These are phyloP conservation scores for Sarocladium kiliense DNA, from an alignment of 2,329 filamentous ascomycete genomes.

Conservation along the genomic window DNA sequence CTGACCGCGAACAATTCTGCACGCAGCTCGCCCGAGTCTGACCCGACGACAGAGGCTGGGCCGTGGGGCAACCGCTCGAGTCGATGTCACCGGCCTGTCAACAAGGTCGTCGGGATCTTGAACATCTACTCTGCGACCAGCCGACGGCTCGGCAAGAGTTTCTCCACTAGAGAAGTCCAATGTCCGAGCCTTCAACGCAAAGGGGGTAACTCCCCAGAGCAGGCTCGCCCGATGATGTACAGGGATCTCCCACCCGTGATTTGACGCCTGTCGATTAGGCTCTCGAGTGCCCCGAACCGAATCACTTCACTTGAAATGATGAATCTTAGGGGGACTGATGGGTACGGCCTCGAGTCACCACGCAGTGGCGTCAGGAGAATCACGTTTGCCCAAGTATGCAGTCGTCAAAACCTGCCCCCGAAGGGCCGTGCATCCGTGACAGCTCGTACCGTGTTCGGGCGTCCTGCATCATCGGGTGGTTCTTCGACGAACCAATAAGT, in stretches of 20 bases:
- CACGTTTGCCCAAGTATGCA: background rate
- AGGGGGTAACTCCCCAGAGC: background rate
- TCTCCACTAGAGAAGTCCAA: background rate
- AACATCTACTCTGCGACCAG: constrained; percentile 3
- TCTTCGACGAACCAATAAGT: too few species aligned
- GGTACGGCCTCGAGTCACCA: background rate
- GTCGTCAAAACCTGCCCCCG: background rate
- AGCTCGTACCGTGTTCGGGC: background rate
- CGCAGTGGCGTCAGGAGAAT: background rate
- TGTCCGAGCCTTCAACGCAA: constrained; percentile 1
- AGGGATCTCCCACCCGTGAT: background rate
- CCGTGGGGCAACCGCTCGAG: background rate
- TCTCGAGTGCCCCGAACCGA: background rate
- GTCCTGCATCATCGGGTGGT: background rate
- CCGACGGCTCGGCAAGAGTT: constrained; percentile 10
- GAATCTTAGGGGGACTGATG: background rate
- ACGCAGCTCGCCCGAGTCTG: background rate
- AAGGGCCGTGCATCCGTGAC: background rate
- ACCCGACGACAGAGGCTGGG: background rate
- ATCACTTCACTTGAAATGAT: background rate
- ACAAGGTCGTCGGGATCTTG: constrained; percentile 4
- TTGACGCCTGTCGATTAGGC: background rate
- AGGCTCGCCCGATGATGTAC: constrained; percentile 5
- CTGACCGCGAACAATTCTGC: too few species aligned
- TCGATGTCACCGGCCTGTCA: constrained; percentile 8